Conservation (phyloP, 2,329 filamentous ascomycete species). For the Penicillium sclerotigenum region DNA sequence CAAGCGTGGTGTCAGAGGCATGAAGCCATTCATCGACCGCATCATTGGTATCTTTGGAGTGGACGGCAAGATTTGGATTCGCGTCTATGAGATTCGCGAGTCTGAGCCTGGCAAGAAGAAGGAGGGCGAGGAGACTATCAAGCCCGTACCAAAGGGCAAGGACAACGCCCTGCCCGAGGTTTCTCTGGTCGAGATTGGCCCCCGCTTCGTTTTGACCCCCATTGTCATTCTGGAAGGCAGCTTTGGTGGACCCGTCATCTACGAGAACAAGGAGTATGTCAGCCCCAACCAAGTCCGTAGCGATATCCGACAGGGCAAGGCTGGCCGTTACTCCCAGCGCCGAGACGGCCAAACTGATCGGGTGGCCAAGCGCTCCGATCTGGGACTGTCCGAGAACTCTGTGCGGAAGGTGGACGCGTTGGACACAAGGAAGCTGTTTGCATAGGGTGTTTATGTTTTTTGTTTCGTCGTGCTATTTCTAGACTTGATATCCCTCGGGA, state of each 20-base stretch:
- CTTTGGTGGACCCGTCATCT: conserved; percentile 94
- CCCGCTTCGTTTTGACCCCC: conserved; percentile 86
- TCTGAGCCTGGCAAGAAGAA: conserved; percentile 61
- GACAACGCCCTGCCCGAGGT: conserved; percentile 65
- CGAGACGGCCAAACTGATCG: conserved; percentile 71
- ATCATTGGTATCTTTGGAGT: conserved; percentile 89
- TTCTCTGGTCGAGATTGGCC: conserved; percentile 86
- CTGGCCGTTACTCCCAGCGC: conserved; percentile 71
- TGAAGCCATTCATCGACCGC: conserved; percentile 94
- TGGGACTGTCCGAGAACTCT: conserved; percentile 67
- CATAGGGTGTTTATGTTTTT: conserved; percentile 39
- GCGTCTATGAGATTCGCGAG: conserved; percentile 90
- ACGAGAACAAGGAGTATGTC: conserved; percentile 96
- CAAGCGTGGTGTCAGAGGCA: conserved; percentile 72
- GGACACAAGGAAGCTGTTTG: conserved; percentile 72
- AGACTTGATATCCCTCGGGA: conserved; percentile 35
- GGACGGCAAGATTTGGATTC: conserved; percentile 93
- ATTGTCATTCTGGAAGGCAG: conserved; percentile 94
- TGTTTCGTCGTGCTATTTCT: conserved; percentile 21
- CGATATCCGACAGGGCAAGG: conserved; percentile 73
- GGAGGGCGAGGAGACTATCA: conserved; percentile 41
- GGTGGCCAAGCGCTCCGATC: conserved; percentile 67
- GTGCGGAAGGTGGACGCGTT: conserved; percentile 65
- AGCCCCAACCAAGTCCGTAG: conserved; percentile 90
- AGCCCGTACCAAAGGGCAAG: conserved; percentile 44